Evolutionary conservation across 2,329 filamentous ascomycete species (phyloP).

Genomic region (Fusarium musae): DNA sequence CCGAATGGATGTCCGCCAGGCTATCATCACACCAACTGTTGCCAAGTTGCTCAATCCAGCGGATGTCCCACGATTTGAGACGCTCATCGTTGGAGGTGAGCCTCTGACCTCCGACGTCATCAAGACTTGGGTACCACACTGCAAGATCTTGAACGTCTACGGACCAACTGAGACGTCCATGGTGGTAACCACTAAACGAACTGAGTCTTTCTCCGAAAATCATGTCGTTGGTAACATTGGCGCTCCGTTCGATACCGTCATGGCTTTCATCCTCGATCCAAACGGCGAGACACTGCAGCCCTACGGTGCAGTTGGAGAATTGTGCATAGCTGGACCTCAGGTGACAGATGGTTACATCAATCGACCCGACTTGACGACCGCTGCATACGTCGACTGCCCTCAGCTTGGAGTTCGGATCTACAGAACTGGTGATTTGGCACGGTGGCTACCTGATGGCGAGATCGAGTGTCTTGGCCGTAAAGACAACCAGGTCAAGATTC

Average conservation of each 20-base stretch:
- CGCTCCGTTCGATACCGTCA: background rate
- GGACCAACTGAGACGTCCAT: background rate
- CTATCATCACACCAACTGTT: conserved; percentile 2
- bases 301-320: background rate
- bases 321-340: background rate
- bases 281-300: background rate
- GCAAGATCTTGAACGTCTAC: background rate
- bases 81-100: background rate
- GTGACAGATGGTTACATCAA: background rate
- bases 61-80: background rate
- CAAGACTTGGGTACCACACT: background rate
- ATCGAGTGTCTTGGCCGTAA: conserved; percentile 37
- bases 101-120: background rate
- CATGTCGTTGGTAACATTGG: background rate
- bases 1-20: background rate
- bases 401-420: background rate
- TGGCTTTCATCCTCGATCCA: background rate
- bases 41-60: background rate
- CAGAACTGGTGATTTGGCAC: conserved; percentile 30
- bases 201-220: background rate
- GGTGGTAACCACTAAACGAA: background rate
- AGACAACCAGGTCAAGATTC: conserved; percentile 45
- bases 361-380: background rate
- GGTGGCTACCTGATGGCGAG: conserved; percentile 32
- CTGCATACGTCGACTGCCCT: background rate